Conservation (phyloP, 306 rosid genomes). For the Begonia fuchsioides region DNA sequence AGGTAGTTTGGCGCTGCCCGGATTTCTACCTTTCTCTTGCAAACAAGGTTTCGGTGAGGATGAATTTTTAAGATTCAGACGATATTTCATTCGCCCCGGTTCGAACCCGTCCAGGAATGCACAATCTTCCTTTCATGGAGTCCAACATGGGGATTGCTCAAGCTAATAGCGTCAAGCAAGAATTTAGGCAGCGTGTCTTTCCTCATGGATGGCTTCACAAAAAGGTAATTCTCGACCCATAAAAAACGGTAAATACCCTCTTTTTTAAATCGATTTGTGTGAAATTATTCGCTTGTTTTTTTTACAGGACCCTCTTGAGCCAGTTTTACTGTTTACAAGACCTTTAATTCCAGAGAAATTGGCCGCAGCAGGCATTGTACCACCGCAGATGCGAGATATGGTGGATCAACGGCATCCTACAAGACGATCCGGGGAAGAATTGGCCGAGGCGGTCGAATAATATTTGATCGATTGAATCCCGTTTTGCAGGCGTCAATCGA, state of each 20-base stretch:
- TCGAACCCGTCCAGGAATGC: slow-evolving; percentile 27
- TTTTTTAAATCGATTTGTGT: too few relatives aligned
- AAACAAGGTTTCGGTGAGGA: slow-evolving; percentile 53
- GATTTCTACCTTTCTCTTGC: slow-evolving; percentile 25
- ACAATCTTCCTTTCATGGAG: slow-evolving; percentile 33
- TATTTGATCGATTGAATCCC: slow-evolving; percentile 88
- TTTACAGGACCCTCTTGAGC: slow-evolving; percentile 93
- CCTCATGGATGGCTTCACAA: slow-evolving; percentile 93
- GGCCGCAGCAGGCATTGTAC: slow-evolving; percentile 66
- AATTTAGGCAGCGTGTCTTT: slow-evolving; percentile 47
- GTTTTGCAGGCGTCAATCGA: slow-evolving; percentile 74
- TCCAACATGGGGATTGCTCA: slow-evolving; percentile 19
- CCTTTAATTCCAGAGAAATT: slow-evolving; percentile 88
- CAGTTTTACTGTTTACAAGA: slow-evolving; percentile 71
- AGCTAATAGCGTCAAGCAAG: slow-evolving; percentile 54
- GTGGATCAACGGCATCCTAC: slow-evolving; percentile 1
- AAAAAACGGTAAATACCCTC: too few relatives aligned
- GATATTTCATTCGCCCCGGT: slow-evolving; percentile 41
- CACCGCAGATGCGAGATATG: slow-evolving; percentile 47
- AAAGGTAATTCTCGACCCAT: slow-evolving; percentile 29
- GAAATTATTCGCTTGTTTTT: not conserved
- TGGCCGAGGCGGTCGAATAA: slow-evolving; percentile 91
- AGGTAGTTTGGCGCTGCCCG: slow-evolving; percentile 39
- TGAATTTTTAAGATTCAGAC: slow-evolving; percentile 71
- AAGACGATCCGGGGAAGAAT: slow-evolving; percentile 59